Conservation (phyloP, 129 eudicot species). For the Tagetes patula region DNA sequence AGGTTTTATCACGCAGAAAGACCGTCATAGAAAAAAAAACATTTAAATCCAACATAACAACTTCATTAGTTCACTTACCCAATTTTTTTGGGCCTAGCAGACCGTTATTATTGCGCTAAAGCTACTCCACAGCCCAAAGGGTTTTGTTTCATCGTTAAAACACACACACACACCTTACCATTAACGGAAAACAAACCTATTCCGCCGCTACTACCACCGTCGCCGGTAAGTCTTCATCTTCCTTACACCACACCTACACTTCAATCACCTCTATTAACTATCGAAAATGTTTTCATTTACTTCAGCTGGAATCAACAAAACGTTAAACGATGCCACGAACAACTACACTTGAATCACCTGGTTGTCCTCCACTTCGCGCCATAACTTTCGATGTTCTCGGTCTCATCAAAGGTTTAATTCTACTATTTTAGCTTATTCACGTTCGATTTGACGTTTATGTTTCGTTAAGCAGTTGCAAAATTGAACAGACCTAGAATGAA, state of each 20-base stretch:
- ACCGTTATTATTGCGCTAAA: no score
- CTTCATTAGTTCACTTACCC: no score
- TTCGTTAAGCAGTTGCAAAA: not conserved
- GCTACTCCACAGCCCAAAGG: no score
- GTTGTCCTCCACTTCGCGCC: slow-evolving; percentile 91
- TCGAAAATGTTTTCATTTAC: not conserved
- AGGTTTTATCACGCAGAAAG: no score
- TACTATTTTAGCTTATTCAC: slow-evolving; percentile 33
- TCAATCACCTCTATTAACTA: not conserved
- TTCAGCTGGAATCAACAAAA: not conserved
- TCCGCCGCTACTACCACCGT: slow-evolving; percentile 13
- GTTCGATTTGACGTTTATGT: slow-evolving; percentile 29
- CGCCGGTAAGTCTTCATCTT: not conserved
- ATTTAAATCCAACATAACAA: no score
- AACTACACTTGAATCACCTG: slow-evolving; percentile 65
- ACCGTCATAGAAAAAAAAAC: no score
- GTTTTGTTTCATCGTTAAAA: no score
- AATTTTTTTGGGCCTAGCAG: no score
- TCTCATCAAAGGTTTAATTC: slow-evolving; percentile 69
- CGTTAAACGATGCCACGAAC: slow-evolving; percentile 74
- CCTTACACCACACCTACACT: not conserved
- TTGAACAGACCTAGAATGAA: not conserved
- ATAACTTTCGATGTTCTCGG: slow-evolving; percentile 83
- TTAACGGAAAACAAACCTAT: slow-evolving; percentile 32
- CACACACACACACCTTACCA: no score